phyloP scores from a whole-genome alignment of 257 asterid species.

The Datura wrightii region DNA sequence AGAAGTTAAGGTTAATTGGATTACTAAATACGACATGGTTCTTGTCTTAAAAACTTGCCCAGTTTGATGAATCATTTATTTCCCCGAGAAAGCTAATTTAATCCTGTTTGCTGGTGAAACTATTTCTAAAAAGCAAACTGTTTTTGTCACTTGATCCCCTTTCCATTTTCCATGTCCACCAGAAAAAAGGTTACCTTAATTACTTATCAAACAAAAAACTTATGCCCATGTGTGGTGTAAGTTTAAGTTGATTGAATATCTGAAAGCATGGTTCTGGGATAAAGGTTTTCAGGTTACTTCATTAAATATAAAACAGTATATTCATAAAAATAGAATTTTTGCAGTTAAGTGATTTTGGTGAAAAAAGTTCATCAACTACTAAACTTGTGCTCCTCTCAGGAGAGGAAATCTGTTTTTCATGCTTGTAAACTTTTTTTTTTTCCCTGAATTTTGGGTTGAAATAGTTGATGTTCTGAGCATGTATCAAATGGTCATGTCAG shows the following conservation, averaged over 20 bases:
- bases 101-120: conserved; percentile 15
- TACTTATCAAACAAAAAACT: neutral
- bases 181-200: neutral
- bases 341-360: neutral
- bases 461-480: conserved; percentile 29
- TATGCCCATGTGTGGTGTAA: conserved; percentile 3
- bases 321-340: neutral
- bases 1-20: conserved; percentile 5
- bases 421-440: neutral
- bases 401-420: conserved; percentile 7
- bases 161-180: neutral
- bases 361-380: conserved; percentile 15
- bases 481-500: neutral
- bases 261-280: neutral
- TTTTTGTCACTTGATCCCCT: neutral
- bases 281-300: neutral
- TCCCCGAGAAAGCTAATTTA: neutral
- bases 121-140: neutral
- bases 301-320: neutral
- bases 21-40: conserved; percentile 11
- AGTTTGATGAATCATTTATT: conserved; percentile 21
- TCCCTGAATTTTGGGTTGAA: conserved; percentile 11
- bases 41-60: neutral
- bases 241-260: neutral
- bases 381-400: conserved; percentile 13